Evolutionary conservation across 345 rosid species (phyloP).

Genomic region (Bruguiera parviflora): DNA sequence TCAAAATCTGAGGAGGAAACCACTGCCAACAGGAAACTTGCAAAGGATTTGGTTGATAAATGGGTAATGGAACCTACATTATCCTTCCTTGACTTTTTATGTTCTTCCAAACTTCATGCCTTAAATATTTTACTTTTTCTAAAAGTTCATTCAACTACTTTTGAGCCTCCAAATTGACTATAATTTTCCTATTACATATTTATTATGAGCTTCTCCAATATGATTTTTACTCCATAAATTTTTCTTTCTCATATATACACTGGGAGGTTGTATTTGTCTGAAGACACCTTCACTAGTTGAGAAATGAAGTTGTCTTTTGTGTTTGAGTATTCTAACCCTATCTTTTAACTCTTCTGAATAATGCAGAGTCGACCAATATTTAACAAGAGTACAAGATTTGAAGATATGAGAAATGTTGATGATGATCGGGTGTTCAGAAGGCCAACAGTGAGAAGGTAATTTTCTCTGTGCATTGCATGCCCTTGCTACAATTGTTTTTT

Average conservation of each 20-base stretch:
- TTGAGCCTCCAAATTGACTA: no score
- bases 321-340: no score
- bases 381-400: constrained; percentile 97
- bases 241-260: not conserved
- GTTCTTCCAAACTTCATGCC: not conserved
- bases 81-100: not conserved
- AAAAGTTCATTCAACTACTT: not conserved
- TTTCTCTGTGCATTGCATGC: not conserved
- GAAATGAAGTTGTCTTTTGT: no score
- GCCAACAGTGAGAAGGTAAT: constrained; percentile 74
- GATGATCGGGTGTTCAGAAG: constrained; percentile 78
- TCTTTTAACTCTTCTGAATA: constrained; percentile 9
- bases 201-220: not conserved
- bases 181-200: not conserved
- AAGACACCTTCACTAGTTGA: not conserved
- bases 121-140: not conserved
- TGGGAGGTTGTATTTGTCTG: not conserved
- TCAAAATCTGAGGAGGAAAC: constrained; percentile 98
- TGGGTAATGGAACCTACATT: constrained; percentile 51
- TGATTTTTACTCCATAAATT: not conserved
- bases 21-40: constrained; percentile 81
- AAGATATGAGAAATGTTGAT: constrained; percentile 78
- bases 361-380: constrained; percentile 96
- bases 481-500: not conserved
- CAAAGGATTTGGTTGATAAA: constrained; percentile 97